Percentiles rank a stretch among this genome's conserved stretches.
phyloP scores from a whole-genome alignment of 148 eudicot genomes.

The Nepenthes gracilis region DNA sequence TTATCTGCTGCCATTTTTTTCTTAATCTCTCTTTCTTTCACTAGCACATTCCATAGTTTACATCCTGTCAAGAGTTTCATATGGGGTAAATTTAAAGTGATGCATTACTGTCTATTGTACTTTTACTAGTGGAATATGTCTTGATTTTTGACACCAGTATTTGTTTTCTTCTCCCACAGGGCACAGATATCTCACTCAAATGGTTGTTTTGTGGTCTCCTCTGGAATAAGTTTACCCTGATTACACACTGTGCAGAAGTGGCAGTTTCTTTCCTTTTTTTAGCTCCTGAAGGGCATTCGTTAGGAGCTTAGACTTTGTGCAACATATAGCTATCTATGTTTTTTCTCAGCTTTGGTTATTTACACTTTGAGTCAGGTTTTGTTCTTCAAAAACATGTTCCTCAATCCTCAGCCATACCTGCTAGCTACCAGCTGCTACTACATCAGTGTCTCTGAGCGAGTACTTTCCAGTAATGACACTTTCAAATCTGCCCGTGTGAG shows the following conservation, averaged over 20 bases:
- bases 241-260: slow-evolving; percentile 16
- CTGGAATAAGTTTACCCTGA: slow-evolving; percentile 26
- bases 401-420: slow-evolving; percentile 17
- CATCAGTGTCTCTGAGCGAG: slow-evolving; percentile 17
- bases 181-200: slow-evolving; percentile 26
- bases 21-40: slow-evolving; percentile 1
- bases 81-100: slow-evolving; percentile 21
- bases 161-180: slow-evolving; percentile 29
- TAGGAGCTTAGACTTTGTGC: slow-evolving; percentile 22
- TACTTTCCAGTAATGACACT: slow-evolving; percentile 28
- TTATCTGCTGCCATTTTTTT: background rate
- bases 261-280: slow-evolving; percentile 21
- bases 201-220: slow-evolving; percentile 24
- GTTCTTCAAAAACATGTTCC: slow-evolving; percentile 35
- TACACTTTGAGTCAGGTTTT: slow-evolving; percentile 9
- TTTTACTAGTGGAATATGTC: background rate
- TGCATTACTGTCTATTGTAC: background rate
- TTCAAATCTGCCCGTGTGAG: slow-evolving; percentile 27
- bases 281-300: slow-evolving; percentile 29
- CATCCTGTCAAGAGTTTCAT: slow-evolving; percentile 30
- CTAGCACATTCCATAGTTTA: slow-evolving; percentile 36
- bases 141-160: slow-evolving; percentile 2
- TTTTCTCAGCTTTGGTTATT: slow-evolving; percentile 14
- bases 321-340: slow-evolving; percentile 22
- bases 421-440: slow-evolving; percentile 14